Evolutionary conservation across 2,329 filamentous ascomycete species (phyloP), one percentile per base, ranked within the genome.

Genomic region (Beauveria rudraprayagi): DNA sequence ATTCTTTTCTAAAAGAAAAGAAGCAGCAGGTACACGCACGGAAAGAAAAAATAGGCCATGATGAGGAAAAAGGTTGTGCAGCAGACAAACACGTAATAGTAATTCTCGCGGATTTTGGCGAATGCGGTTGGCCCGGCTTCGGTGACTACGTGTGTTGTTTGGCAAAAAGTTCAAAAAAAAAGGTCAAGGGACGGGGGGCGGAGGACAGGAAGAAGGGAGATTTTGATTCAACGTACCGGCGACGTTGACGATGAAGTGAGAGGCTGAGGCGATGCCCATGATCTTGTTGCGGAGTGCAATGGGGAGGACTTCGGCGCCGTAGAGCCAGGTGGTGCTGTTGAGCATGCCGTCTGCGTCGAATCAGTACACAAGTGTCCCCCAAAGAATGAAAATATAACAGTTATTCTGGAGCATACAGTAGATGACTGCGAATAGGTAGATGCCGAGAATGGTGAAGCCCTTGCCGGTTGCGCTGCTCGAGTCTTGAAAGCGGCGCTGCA

Each of bases 81-180:
- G 5, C 66, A 77, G 2, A 83, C 80, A 63, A 84, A 84, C 19
- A 84, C 81, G 63, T 84, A 84, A 68, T 84, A 84, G 68, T 84
- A 85, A 64, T 83, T 84, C 65, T 84, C 77, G n/a, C 75, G 67
- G 58, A 85, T 84, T 48, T 76, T 82, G 16, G 79, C 78, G 65
- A 84, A 83, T 0, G 82, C 81, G 56, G 75, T 81, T 0, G 81
- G 81, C 0, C 81, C 81, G 7, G 79, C 80, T 67, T 82, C 78
- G 56, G 80, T 82, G 65, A 81, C 74, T 71, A 56, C 78, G 34
- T 37, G 22, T 8, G 17, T 28, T 6, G 11, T 37, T 37, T 34
- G 30, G 30, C 30, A 37, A 14, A 14, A 14, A 37, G 34, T 37
- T 37, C 34, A 37, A 37, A 37, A 14, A 14, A 37, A 14, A 22